Evolutionary conservation across 2,329 filamentous ascomycete genomes (phyloP).

Genomic region (Clarireedia sp.): DNA sequence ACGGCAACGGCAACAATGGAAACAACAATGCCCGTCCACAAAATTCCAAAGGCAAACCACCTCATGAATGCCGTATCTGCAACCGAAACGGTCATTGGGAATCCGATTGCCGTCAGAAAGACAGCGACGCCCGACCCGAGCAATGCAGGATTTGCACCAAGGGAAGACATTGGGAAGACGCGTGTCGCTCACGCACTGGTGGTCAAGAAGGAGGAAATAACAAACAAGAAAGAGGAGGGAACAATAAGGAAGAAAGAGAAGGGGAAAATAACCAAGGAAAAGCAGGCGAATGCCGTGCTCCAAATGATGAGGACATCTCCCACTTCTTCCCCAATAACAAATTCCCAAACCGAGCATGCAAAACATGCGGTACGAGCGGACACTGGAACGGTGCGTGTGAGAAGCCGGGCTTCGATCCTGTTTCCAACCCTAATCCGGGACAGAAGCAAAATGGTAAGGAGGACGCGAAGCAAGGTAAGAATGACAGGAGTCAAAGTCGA

Average conservation of each 20-base stretch:
- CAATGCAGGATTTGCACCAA: not conserved
- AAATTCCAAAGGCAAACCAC: not conserved
- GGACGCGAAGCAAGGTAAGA: too few relatives aligned
- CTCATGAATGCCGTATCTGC: not conserved
- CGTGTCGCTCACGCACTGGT: not conserved
- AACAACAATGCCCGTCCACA: not conserved
- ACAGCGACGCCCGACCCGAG: not conserved
- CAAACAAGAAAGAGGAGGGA: not conserved
- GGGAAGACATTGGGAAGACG: constrained; percentile 6
- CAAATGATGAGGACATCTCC: not conserved
- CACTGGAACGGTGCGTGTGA: constrained; percentile 5
- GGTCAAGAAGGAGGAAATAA: not conserved
- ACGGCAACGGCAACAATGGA: not conserved
- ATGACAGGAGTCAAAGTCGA: too few relatives aligned
- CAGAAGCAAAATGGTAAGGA: not conserved
- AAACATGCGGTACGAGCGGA: not conserved
- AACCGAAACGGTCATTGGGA: not conserved
- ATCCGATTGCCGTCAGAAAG: not conserved
- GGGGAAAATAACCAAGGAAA: not conserved
- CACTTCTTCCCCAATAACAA: not conserved
- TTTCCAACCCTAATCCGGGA: not conserved
- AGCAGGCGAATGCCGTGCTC: not conserved
- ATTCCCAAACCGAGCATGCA: not conserved
- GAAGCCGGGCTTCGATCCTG: not conserved
- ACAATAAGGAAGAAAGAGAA: not conserved